Evolutionary conservation across 306 rosid species (phyloP).

Genomic region (Malus orientalis): DNA sequence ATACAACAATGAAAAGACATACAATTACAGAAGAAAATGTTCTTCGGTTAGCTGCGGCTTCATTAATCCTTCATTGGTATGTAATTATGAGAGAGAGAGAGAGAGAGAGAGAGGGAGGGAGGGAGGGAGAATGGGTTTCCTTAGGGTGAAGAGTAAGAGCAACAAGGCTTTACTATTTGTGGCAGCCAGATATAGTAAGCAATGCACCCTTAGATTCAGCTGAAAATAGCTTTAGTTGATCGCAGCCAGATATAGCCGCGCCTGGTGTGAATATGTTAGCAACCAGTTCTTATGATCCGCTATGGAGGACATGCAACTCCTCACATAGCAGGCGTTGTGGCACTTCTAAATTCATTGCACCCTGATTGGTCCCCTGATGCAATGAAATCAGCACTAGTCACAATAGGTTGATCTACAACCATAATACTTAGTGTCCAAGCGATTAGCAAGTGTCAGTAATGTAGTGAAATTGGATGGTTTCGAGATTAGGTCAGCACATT

Average conservation of each 20-base stretch:
- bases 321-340: slow-evolving; percentile 25
- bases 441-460: not conserved
- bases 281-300: slow-evolving; percentile 8
- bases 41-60: not conserved
- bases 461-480: not conserved
- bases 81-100: not conserved
- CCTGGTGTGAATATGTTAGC: slow-evolving; percentile 33
- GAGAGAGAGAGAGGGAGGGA: no score
- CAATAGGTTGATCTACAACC: slow-evolving; percentile 10
- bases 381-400: slow-evolving; percentile 27
- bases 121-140: no score
- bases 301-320: slow-evolving; percentile 30
- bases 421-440: not conserved
- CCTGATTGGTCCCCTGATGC: slow-evolving; percentile 30
- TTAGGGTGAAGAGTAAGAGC: not conserved
- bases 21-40: not conserved
- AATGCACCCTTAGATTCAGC: not conserved
- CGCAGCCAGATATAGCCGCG: slow-evolving; percentile 29
- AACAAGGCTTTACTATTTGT: not conserved
- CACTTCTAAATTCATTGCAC: slow-evolving; percentile 24
- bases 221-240: not conserved
- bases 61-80: not conserved
- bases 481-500: not conserved
- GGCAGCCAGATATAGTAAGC: not conserved
- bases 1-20: no score